Evolutionary conservation across 2,329 filamentous ascomycete genomes (phyloP).

Genomic region (Zopfia rhizophila): DNA sequence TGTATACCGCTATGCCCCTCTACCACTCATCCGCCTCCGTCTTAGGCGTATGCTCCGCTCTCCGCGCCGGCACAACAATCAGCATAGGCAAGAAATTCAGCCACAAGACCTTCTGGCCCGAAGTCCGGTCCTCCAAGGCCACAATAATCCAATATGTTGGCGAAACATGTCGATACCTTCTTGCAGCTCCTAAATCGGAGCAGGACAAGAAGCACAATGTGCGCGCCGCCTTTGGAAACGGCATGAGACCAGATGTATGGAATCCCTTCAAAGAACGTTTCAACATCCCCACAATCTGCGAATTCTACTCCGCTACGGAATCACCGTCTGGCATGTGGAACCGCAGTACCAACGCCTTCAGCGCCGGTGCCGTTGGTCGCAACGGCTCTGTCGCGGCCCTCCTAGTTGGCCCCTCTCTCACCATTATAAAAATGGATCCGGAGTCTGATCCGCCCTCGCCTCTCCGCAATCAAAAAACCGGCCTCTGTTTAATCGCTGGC

Average conservation of each 20-base stretch:
- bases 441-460: slow-evolving; percentile 69
- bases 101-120: slow-evolving; percentile 53
- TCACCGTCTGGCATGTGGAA: slow-evolving; percentile 71
- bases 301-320: slow-evolving; percentile 55
- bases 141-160: slow-evolving; percentile 54
- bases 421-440: slow-evolving; percentile 74
- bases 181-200: slow-evolving; percentile 43
- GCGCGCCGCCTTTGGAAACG: slow-evolving; percentile 50
- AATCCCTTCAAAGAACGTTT: slow-evolving; percentile 53
- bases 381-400: slow-evolving; percentile 70
- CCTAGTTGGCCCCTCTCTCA: slow-evolving; percentile 61
- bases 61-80: slow-evolving; percentile 42
- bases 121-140: slow-evolving; percentile 45
- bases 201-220: slow-evolving; percentile 47
- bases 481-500: slow-evolving; percentile 69
- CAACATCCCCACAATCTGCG: slow-evolving; percentile 47
- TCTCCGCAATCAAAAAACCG: slow-evolving; percentile 70
- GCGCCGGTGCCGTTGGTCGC: slow-evolving; percentile 72
- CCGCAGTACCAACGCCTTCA: slow-evolving; percentile 64
- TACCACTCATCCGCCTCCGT: slow-evolving; percentile 49
- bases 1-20: slow-evolving; percentile 53
- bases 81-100: slow-evolving; percentile 43
- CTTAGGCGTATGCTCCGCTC: slow-evolving; percentile 37
- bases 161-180: slow-evolving; percentile 52
- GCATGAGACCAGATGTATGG: slow-evolving; percentile 55